Base-by-base conservation (phyloP, 257 asterid genomes). In the Ophiorrhiza pumila region DNA sequence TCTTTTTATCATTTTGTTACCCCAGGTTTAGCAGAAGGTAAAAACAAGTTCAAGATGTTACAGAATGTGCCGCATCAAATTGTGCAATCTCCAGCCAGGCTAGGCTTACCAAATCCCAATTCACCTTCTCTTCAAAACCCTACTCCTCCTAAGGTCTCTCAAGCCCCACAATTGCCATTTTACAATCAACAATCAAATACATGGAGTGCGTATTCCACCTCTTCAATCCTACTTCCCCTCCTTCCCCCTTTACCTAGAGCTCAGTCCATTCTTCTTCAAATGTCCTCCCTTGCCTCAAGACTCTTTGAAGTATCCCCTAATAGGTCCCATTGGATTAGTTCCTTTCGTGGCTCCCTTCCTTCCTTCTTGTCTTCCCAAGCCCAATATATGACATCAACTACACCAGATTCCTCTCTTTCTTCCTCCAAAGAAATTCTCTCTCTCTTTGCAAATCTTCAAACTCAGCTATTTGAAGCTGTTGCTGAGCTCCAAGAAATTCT, bases 71-170 rank as follows among this genome's bases (percentile, higher is more conserved):
- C 85, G 32, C 98, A n/a, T n/a, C n/a, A n/a, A n/a, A n/a, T n/a
- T n/a, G n/a, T n/a, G n/a, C n/a, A n/a, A n/a, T n/a, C n/a, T 39
- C 97, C 96, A 14, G 98, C 95, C 52, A 80, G 96, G 78, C 84
- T 92, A 61, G 98, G 93, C 79, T 80, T 90, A 76, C 95, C 96
- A n/a, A 90, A 77, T 75, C 97, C 98, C 66, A 89, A 83, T 78
- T 92, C 96, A 37, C 98, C 97, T 0, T 91, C 97, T 76, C 82
- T 91, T 41, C 94, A 82, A 63, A 91, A 80, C 78, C 60, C 91
- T 3, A 85, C 81, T 58, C 90, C 89, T 15, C 77, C 96, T 15
- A 91, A 89, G 71, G 75, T 83, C 80, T 75, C 96, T 17, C 94
- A 84, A 78, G 73, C 71, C 75, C 75, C 81, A 27, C 96, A 88